These are phyloP conservation scores for Tagetes patula DNA, from an alignment of 129 eudicot species.

Conservation along the genomic window DNA sequence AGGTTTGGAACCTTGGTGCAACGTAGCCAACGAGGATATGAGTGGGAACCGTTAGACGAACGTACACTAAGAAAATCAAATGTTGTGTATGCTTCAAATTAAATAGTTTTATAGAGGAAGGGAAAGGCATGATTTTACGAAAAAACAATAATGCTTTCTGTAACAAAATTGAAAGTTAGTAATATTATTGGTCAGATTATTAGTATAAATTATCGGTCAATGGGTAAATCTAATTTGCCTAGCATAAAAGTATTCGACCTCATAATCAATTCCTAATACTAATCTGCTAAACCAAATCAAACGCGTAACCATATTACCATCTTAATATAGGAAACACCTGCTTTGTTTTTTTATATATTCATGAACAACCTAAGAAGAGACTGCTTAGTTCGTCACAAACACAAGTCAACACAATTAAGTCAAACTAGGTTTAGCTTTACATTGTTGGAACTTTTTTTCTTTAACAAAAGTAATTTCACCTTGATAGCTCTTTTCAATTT, in stretches of 20 bases:
- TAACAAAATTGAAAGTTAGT: too few relatives aligned
- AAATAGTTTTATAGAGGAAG: too few relatives aligned
- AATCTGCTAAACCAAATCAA: neutral
- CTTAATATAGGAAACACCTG: neutral
- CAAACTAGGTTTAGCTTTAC: constrained; percentile 35
- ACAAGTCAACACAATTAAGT: constrained; percentile 13
- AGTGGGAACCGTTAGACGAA: too few relatives aligned
- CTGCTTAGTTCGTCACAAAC: constrained; percentile 18
- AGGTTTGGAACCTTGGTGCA: too few relatives aligned
- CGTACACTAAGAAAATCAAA: too few relatives aligned
- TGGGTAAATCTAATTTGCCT: neutral
- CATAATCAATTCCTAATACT: neutral
- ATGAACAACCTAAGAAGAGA: constrained; percentile 12
- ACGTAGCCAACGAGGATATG: too few relatives aligned
- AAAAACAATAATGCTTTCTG: too few relatives aligned
- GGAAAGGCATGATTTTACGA: too few relatives aligned
- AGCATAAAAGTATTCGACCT: neutral
- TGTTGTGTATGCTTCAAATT: too few relatives aligned
- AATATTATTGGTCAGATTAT: too few relatives aligned
- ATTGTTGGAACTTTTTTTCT: constrained; percentile 11
- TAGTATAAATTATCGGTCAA: too few relatives aligned
- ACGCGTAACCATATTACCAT: constrained; percentile 9
- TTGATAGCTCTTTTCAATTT: constrained; percentile 17
- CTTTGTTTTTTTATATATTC: neutral
- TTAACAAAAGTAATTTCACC: neutral